phyloP scores from a whole-genome alignment of 345 rosid species.

The Salix udensis region DNA sequence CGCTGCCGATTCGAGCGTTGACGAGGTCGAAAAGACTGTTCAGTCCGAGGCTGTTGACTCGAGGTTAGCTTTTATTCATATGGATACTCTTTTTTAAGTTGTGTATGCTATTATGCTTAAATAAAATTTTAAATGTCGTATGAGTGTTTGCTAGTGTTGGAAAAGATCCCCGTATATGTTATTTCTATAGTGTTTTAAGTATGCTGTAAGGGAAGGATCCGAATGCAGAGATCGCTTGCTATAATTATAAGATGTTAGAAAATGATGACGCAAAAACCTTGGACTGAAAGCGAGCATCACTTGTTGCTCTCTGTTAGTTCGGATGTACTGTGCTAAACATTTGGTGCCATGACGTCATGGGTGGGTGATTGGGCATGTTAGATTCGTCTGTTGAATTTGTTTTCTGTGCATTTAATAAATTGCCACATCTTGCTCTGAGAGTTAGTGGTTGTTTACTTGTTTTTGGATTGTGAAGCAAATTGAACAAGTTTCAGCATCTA shows the following conservation, averaged over 20 bases:
- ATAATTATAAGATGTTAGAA: neutral
- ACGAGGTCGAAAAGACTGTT: conserved; percentile 76
- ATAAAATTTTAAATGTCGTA: neutral
- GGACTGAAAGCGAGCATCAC: neutral
- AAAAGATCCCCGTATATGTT: neutral
- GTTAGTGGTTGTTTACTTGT: neutral
- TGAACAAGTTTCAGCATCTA: neutral
- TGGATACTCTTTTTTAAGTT: neutral
- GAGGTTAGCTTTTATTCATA: conserved; percentile 34
- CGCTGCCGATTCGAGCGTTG: conserved; percentile 28
- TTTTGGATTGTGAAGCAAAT: neutral
- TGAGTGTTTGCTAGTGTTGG: neutral
- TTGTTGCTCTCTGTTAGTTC: neutral
- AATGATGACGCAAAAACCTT: neutral
- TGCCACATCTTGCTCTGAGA: neutral
- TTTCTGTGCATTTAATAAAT: neutral
- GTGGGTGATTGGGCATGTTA: neutral
- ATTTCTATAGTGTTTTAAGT: neutral
- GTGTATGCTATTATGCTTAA: neutral
- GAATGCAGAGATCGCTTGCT: neutral
- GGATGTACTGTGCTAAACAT: too few relatives aligned
- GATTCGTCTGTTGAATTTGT: too few relatives aligned
- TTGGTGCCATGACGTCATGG: neutral
- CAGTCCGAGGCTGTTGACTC: conserved; percentile 80
- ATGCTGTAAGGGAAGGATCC: neutral